A percentile compares a stretch with the other conserved stretches of the same genome.
Evolutionary conservation across 179 eudicot genomes (phyloP).

Genomic region (Patellifolia procumbens): DNA sequence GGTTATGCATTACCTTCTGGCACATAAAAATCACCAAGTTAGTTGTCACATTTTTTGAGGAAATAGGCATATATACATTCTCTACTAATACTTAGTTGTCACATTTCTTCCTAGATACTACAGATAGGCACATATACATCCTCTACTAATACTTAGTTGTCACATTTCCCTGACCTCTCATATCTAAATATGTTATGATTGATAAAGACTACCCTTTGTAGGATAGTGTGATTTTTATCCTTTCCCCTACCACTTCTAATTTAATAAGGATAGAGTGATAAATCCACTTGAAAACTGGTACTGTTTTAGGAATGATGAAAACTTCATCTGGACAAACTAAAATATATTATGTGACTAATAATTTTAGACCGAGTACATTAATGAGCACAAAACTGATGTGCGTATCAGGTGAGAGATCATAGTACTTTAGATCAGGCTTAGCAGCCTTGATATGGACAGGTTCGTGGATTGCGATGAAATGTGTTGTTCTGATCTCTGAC

Average conservation of each 20-base stretch:
- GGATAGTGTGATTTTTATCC: background rate
- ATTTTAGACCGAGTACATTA: background rate
- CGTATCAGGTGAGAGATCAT: background rate
- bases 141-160: background rate
- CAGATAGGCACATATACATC: background rate
- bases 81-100: too few species aligned
- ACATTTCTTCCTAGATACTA: too few species aligned
- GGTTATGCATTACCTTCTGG: slow-evolving; percentile 15
- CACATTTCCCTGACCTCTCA: background rate
- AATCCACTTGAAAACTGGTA: background rate
- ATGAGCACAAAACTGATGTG: background rate
- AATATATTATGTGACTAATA: background rate
- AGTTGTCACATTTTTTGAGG: too few species aligned
- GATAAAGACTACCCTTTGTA: background rate
- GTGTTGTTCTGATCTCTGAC: slow-evolving; percentile 12
- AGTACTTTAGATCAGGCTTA: background rate
- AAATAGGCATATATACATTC: too few species aligned
- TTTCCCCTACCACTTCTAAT: background rate
- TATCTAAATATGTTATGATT: background rate
- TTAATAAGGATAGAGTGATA: background rate
- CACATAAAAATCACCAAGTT: too few species aligned
- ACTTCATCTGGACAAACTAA: background rate
- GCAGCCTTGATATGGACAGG: background rate
- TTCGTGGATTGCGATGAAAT: background rate
- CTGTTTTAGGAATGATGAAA: background rate